These are phyloP conservation scores for Camelina sativa DNA, from an alignment of 345 rosid species.

Conservation along the genomic window DNA sequence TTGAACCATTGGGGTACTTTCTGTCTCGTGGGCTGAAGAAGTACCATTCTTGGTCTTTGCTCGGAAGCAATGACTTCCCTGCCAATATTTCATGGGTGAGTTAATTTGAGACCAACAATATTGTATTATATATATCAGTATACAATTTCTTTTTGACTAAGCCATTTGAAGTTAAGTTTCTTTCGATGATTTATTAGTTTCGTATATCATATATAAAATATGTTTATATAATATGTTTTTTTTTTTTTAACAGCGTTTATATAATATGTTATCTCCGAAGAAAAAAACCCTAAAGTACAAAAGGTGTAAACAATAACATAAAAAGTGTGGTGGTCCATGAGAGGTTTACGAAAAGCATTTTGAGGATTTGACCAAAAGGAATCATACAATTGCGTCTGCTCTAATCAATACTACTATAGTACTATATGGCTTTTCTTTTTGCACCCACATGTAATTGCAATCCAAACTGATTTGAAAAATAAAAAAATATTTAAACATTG, in stretches of 20 bases:
- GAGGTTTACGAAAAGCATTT: constrained; percentile 13
- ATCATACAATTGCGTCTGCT: constrained; percentile 20
- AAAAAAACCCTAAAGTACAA: constrained; percentile 24
- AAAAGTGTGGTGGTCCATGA: constrained; percentile 34
- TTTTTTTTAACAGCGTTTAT: too few relatives aligned
- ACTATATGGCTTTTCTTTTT: background rate
- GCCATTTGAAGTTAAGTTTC: background rate
- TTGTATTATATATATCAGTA: background rate
- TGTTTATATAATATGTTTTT: background rate
- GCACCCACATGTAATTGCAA: background rate
- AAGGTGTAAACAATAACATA: background rate
- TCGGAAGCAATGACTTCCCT: constrained; percentile 89
- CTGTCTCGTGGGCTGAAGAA: constrained; percentile 97
- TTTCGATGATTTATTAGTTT: background rate
- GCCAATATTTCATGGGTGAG: constrained; percentile 15
- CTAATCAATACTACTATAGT: constrained; percentile 14
- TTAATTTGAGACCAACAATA: background rate
- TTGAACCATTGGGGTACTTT: constrained; percentile 93
- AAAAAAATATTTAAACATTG: background rate
- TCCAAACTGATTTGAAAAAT: background rate
- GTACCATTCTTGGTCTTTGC: constrained; percentile 97
- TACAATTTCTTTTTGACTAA: background rate
- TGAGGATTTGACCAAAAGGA: constrained; percentile 31
- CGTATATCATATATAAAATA: background rate
- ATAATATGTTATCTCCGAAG: background rate